These are phyloP conservation scores for Trichosporon asahii DNA, from an alignment of 1,284 basidiomycete genomes.

Conservation along the genomic window DNA sequence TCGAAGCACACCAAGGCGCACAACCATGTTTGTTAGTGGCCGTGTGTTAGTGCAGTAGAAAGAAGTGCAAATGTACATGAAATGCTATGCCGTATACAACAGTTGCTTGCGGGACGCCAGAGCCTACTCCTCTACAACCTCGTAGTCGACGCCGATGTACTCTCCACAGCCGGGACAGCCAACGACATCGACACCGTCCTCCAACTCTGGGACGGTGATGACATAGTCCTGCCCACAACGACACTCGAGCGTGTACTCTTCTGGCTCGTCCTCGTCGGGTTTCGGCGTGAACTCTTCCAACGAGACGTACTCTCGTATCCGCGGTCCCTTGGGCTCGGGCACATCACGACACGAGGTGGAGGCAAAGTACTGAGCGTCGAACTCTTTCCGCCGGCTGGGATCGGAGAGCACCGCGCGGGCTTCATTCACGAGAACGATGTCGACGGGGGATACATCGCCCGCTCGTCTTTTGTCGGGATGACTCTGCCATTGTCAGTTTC, in stretches of 20 bases:
- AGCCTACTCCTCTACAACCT: constrained; percentile 44
- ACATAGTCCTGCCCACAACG: constrained; percentile 48
- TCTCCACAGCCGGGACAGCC: constrained; percentile 54
- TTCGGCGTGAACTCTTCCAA: constrained; percentile 41
- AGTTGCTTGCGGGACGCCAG: neutral
- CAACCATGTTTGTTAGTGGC: neutral
- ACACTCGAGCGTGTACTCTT: constrained; percentile 49
- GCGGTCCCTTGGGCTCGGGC: constrained; percentile 5
- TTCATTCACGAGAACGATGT: constrained; percentile 47
- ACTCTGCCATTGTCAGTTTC: constrained; percentile 26
- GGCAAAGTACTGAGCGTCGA: constrained; percentile 15
- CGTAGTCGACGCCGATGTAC: constrained; percentile 52
- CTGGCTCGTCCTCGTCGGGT: constrained; percentile 25
- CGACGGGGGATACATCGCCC: neutral
- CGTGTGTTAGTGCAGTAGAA: neutral
- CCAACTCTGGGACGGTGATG: constrained; percentile 49
- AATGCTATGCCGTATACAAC: neutral
- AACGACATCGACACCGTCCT: constrained; percentile 51
- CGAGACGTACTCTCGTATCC: constrained; percentile 36
- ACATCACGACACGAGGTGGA: neutral
- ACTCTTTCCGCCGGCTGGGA: constrained; percentile 19
- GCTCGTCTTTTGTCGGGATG: constrained; percentile 43
- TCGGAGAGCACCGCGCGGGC: constrained; percentile 48
- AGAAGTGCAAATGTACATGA: constrained; percentile 3
- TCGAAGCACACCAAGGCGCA: neutral